These are phyloP conservation scores for Cymbopogon flexuosus DNA, from an alignment of 202 grass and related monocot species.

Conservation along the genomic window DNA sequence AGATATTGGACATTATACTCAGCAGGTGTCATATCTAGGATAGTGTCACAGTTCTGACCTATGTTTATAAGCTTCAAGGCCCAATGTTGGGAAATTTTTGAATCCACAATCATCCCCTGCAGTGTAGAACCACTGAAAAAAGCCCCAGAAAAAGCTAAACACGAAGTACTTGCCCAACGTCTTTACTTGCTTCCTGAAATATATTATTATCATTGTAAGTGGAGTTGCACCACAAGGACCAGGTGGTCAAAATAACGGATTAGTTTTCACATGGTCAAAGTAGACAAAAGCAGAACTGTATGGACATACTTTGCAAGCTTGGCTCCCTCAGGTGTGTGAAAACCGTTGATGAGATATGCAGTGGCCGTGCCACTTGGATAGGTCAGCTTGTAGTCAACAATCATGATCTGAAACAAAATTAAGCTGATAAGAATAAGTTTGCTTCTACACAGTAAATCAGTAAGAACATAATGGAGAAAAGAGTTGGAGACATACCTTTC, in stretches of 20 bases:
- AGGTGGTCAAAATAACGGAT: background rate
- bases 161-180: constrained; percentile 74
- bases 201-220: constrained; percentile 19
- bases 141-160: constrained; percentile 71
- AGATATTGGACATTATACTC: constrained; percentile 10
- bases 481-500: constrained; percentile 54
- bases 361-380: constrained; percentile 95
- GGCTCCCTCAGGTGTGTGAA: constrained; percentile 86
- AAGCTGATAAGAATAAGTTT: constrained; percentile 24
- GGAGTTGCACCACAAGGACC: background rate
- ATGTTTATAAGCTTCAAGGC: constrained; percentile 72
- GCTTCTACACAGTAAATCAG: constrained; percentile 15
- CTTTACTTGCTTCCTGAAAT: constrained; percentile 87
- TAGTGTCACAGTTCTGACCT: constrained; percentile 37
- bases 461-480: constrained; percentile 23
- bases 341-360: constrained; percentile 93
- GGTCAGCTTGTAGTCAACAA: constrained; percentile 85
- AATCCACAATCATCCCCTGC: constrained; percentile 74
- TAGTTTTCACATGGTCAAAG: background rate
- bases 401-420: constrained; percentile 77
- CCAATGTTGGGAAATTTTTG: constrained; percentile 70
- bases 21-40: constrained; percentile 14
- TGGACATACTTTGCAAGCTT: constrained; percentile 73
- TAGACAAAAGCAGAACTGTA: constrained; percentile 11
- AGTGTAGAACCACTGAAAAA: constrained; percentile 95